Evolutionary conservation across 805 yeast genomes (phyloP), one percentile per base, ranked within the genome.

Genomic region (Ogataea zsoltii): DNA sequence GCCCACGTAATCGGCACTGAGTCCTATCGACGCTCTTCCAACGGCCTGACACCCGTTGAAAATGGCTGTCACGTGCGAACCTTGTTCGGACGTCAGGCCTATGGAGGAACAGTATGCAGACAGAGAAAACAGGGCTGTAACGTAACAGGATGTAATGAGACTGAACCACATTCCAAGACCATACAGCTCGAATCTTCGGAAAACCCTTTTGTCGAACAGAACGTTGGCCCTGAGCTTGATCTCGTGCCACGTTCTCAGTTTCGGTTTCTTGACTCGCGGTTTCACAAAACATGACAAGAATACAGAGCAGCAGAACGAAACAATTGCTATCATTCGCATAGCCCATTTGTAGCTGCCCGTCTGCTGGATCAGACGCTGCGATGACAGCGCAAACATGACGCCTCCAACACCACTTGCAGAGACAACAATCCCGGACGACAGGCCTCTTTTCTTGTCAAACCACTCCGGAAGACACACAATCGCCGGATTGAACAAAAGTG

Each of bases 391-490:
- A 34, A 64, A 62, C 1, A 58, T 47, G n/a, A 75, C 65, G 23
- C 79, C 79, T 19, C 79, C 79, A 6, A 69, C 46, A 16, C 79
- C 79, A 10, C 71, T 63, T 1, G 76, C 77, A 5, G 67, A 54
- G 29, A 70, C 66, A 2, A 66, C 65, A 7, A 75, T 44, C 4
- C 77, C 73, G 17, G 63, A 59, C 0, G 77, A 74, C 3, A 67
- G 33, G 1, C 81, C 77, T 42, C 79, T 63, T 28, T 63, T 68
- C 32, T 71, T 71, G 44, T 74, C 64, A 59, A 81, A 81, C 84
- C 85, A 81, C n/a, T 77, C 72, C 0, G 86, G 83, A 19, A 81
- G 48, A 3, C 77, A 65, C 31, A 58, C 63, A 3, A 79, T 69
- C 3, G 77, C 72, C 0, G 83, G 83, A 17, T 77, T 67, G 52